A percentile compares a stretch with the other conserved stretches of the same genome.
Conservation (phyloP, 345 rosid species). For the Pugionium dolabratum region DNA sequence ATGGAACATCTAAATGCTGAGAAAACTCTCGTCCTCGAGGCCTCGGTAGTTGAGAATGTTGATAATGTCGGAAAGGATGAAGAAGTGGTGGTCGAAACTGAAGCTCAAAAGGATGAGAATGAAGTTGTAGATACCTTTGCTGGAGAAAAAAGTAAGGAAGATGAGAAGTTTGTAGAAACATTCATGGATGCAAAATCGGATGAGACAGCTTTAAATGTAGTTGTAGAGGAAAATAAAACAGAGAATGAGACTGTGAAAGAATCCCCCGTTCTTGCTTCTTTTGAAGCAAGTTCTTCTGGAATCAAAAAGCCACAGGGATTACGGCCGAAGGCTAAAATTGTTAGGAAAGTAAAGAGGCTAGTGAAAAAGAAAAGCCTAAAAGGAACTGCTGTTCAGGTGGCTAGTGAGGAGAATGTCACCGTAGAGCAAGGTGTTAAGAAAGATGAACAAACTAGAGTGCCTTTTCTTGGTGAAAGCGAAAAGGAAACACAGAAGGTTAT, state of each 20-base stretch:
- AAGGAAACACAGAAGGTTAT: constrained; percentile 26
- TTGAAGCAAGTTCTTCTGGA: constrained; percentile 31
- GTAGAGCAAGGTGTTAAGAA: constrained; percentile 15
- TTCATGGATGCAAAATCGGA: constrained; percentile 15
- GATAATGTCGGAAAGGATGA: not conserved
- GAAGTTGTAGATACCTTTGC: constrained; percentile 17
- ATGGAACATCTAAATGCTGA: not conserved
- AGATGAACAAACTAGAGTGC: constrained; percentile 17
- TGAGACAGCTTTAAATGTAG: not conserved
- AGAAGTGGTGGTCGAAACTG: not conserved
- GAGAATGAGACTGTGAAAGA: constrained; percentile 2
- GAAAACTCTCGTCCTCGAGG: constrained; percentile 7
- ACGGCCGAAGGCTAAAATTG: constrained; percentile 14
- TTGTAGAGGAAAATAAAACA: not conserved
- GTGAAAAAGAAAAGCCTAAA: constrained; percentile 16
- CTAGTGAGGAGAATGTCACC: constrained; percentile 27
- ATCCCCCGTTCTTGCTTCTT: constrained; percentile 11
- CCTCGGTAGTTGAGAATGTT: constrained; percentile 12
- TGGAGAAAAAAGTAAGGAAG: not conserved
- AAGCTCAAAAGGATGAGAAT: constrained; percentile 1
- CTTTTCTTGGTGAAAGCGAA: constrained; percentile 22
- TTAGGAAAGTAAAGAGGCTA: constrained; percentile 25
- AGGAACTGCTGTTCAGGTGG: constrained; percentile 26
- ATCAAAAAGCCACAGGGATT: not conserved
- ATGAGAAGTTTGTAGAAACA: constrained; percentile 8